Conservation (phyloP, 208 protist species). For the Wallacemonas sp. region DNA sequence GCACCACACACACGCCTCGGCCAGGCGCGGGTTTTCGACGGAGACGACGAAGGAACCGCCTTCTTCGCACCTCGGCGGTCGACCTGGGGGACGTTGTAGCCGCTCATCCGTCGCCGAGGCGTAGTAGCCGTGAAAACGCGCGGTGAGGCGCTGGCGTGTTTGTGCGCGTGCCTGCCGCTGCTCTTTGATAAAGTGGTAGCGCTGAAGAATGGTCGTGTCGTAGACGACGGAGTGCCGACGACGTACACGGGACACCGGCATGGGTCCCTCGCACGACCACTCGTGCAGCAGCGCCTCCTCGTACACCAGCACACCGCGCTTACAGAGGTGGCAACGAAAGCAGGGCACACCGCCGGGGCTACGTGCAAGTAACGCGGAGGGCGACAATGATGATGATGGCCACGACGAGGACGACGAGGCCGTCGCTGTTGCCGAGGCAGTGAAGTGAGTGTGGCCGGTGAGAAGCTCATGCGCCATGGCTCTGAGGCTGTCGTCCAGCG, state of each 20-base stretch:
- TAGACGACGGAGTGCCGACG: conserved; percentile 27
- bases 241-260: conserved; percentile 25
- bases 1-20: conserved; percentile 70
- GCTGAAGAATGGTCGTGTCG: conserved; percentile 53
- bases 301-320: conserved; percentile 33
- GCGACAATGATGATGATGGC: background rate
- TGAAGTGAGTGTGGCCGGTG: background rate
- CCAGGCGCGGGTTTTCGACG: conserved; percentile 62
- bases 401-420: background rate
- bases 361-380: background rate
- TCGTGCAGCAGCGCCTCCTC: conserved; percentile 55
- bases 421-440: background rate
- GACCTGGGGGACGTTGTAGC: background rate
- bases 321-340: conserved; percentile 65
- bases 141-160: conserved; percentile 40
- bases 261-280: conserved; percentile 79
- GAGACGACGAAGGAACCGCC: conserved; percentile 64
- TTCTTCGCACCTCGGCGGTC: conserved; percentile 50
- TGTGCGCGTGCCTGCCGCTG: conserved; percentile 37
- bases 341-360: background rate
- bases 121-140: conserved; percentile 38
- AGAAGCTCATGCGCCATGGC: background rate
- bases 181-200: conserved; percentile 69
- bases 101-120: background rate
- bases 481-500: background rate